A percentile compares a stretch with the other conserved stretches of the same genome.
Conservation (phyloP, 169 alveolate species). For the Neospora caninum region DNA sequence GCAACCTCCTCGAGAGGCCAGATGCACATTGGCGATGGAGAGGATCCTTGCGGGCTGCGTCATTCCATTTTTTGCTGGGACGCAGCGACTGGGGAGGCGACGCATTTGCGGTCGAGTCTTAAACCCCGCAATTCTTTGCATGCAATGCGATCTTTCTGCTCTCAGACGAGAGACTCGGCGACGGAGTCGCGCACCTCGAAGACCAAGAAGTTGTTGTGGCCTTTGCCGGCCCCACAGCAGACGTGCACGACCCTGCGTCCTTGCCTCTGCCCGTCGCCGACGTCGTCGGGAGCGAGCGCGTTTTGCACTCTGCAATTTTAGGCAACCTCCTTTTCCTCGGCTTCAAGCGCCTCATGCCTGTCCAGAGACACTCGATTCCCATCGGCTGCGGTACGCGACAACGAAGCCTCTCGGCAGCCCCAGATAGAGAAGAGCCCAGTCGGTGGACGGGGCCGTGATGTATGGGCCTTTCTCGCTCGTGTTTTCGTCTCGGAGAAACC, state of each 20-base stretch:
- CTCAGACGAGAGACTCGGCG: background rate
- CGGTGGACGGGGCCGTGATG: background rate
- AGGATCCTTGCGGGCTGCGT: no score
- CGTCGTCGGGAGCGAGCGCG: background rate
- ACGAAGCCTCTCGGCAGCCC: no score
- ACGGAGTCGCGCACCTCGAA: background rate
- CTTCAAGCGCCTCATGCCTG: slow-evolving; percentile 47
- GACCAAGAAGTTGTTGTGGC: background rate
- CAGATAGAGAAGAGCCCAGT: no score
- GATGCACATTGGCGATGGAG: no score
- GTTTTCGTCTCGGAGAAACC: no score
- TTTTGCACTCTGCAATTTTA: background rate
- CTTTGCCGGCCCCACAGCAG: background rate
- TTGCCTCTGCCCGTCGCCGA: background rate
- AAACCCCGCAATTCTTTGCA: no score
- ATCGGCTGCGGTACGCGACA: slow-evolving; percentile 8
- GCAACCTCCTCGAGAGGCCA: no score
- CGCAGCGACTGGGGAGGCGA: no score
- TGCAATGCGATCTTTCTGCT: no score
- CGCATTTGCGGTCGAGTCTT: no score
- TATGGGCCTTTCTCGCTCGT: no score
- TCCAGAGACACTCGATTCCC: slow-evolving; percentile 41
- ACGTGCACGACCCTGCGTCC: background rate
- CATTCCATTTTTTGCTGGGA: no score
- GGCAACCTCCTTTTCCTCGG: background rate